Evolutionary conservation across 164 flowering plant species (phyloP), one percentile per base, ranked within the genome.

Genomic region (Piper longum): DNA sequence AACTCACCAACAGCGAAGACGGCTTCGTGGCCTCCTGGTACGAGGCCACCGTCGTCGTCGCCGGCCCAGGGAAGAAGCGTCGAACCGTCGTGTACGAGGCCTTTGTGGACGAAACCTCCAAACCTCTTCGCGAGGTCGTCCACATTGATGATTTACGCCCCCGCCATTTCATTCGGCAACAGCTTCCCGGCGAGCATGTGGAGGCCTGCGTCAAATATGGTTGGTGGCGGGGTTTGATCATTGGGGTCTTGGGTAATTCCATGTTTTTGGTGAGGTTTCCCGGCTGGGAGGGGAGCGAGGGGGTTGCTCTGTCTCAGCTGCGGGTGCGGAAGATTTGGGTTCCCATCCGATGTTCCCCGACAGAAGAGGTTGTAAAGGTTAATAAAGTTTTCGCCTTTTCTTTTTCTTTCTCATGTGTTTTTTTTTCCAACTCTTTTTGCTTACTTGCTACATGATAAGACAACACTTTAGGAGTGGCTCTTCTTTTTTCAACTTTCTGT

Each of bases 151-250:
- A 80, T 64, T 72, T 89, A 36, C 78, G 98, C 71, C 98, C 95
- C 16, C 12, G 41, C 56, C 92, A 55, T 8, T 36, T 57, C 36
- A 67, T 72, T 19, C 75, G 67, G 41, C 40, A 66, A 45, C 85
- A 75, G 72, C 54, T 60, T 40, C 42, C 58, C 65, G 60, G 61
- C 56, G 88, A 87, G 16, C 79, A 80, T 74, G 93, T 92, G 66
- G 98, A 92, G 79, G 96, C 91, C 42, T 63, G 73, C 55, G 80
- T 76, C 70, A 85, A 86, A 63, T 95, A 87, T 69, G 91, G 83
- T 2, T 92, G 98, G 98, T 89, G 96, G 96, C 81, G 72, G 17
- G 96, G 98, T 16, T 74, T 76, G 36, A 65, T 92, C 60, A 59
- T 75, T 43, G 81, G 79, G 71, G 84, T 83, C 57, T 69, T 76